Conservation (phyloP, 1,284 basidiomycete genomes). For the Golubevia pallescens region DNA sequence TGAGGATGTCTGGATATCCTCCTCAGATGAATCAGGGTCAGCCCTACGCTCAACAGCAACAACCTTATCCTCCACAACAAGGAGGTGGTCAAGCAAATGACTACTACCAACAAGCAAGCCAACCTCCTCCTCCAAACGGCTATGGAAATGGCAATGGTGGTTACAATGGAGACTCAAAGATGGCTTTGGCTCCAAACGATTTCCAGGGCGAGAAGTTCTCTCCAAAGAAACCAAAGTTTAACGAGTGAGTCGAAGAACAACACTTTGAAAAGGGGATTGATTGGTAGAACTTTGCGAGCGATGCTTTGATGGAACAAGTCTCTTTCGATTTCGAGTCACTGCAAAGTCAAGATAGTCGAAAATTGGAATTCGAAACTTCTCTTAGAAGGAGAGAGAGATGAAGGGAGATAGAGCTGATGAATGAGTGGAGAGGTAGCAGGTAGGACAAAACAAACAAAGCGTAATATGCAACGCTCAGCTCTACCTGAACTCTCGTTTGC, state of each 20-base stretch:
- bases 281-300: too few relatives aligned
- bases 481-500: background rate
- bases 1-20: background rate
- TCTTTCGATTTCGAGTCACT: too few relatives aligned
- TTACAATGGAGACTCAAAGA: slow-evolving; percentile 25
- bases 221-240: slow-evolving; percentile 42
- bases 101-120: background rate
- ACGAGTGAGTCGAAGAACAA: slow-evolving; percentile 19
- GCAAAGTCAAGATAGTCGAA: too few relatives aligned
- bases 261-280: too few relatives aligned
- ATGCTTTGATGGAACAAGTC: too few relatives aligned
- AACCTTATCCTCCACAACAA: background rate
- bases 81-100: background rate
- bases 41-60: background rate
- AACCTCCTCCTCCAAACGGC: background rate
- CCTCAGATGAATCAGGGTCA: background rate
- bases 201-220: slow-evolving; percentile 42
- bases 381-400: too few relatives aligned
- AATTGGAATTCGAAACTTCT: too few relatives aligned
- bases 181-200: slow-evolving; percentile 39
- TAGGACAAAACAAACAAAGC: too few relatives aligned
- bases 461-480: too few relatives aligned
- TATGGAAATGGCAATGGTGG: slow-evolving; percentile 14
- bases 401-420: too few relatives aligned
- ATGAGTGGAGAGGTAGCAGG: too few relatives aligned